A percentile compares a stretch with the other conserved stretches of the same genome.
Conservation (phyloP, 164 flowering plant species). For the Vitis amurensis region DNA sequence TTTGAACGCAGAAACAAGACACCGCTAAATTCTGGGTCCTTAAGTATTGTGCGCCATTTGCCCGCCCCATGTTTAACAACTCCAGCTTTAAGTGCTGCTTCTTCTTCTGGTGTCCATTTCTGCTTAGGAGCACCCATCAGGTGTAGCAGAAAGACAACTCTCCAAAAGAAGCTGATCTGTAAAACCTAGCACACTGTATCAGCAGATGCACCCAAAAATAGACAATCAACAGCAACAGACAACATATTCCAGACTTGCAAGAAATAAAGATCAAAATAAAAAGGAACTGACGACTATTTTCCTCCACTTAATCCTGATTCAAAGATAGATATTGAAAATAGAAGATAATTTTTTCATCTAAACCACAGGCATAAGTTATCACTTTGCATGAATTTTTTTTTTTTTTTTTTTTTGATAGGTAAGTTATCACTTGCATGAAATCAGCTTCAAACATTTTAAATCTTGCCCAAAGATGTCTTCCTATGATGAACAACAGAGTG, state of each 20-base stretch:
- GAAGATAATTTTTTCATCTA: no score
- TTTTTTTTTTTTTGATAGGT: no score
- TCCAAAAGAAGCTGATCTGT: neutral
- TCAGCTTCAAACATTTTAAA: no score
- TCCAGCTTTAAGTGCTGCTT: constrained; percentile 89
- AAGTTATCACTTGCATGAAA: no score
- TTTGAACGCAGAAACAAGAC: constrained; percentile 80
- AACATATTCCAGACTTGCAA: neutral
- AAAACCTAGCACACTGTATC: neutral
- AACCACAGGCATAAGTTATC: no score
- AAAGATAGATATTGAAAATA: no score
- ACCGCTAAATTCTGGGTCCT: constrained; percentile 84
- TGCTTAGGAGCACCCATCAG: constrained; percentile 97
- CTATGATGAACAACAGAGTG: no score
- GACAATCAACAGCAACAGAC: neutral
- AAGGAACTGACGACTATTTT: no score
- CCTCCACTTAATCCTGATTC: no score
- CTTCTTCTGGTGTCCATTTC: constrained; percentile 95
- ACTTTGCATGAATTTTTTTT: no score
- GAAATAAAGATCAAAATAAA: neutral
- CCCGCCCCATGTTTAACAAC: constrained; percentile 92
- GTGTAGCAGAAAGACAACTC: neutral
- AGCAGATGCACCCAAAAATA: neutral
- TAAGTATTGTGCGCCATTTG: constrained; percentile 97
- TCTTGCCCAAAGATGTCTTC: no score